Evolutionary conservation across 169 alveolate genomes (phyloP), one percentile per base, ranked within the genome.

Genomic region (Plasmodium yoelii): DNA sequence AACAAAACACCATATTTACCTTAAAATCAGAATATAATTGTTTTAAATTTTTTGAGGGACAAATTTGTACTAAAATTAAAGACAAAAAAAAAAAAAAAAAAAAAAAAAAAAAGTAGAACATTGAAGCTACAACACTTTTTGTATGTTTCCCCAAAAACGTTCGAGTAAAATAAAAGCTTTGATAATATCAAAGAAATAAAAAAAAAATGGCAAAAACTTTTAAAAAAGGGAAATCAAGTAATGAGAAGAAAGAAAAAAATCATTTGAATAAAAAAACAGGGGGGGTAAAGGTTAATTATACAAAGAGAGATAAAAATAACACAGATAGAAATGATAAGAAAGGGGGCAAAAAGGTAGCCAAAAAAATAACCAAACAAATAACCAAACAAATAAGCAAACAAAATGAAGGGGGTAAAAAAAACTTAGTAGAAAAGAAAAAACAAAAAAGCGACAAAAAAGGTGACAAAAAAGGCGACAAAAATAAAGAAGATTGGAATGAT

Each of bases 231-330:
- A 13, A 59, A 68, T 22, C 26, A 68, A 39, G 47, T 42, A 3
- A 13, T 34, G 22, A 44, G 6, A 68, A 68, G 26, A 7, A 2
- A 4, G 22, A 5, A 12, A 28, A 4, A 1, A 44, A 34, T 5
- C 4, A 3, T 34, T 34, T 34, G 42, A 34, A 53, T 51, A 26
- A 44, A 51, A 72, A 72, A 19, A 15, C 44, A 12, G 55, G 51
- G 6, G 49, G 46, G 18, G n/a, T 9, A 47, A 73, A 73, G 7
- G 19, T 59, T 22, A n/a, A 73, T 22, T 15, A 5, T 42, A 7
- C 57, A 73, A 73, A 12, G 34, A 63, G 18, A 39, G 28, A 60
- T 39, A 12, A 73, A 57, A 34, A 73, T 19, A 2, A n/a, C 28
- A 57, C 8, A 57, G 13, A 22, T 18, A 42, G n/a, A 42, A 42